Conservation (phyloP, 371 early-diverging fungal genomes). For the Rhizopus arrhizus region DNA sequence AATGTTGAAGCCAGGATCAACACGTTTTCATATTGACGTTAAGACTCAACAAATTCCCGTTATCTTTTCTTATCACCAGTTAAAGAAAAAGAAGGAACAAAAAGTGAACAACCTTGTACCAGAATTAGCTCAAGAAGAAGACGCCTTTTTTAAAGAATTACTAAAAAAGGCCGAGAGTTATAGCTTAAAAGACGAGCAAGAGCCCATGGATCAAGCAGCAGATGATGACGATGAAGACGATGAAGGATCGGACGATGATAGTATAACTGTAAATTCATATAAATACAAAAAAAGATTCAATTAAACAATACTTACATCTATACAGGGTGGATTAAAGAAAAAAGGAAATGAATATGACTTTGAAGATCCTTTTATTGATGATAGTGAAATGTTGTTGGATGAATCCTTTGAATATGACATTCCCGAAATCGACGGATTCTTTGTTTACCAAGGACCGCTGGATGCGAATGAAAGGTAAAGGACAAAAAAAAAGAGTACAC, state of each 20-base stretch:
- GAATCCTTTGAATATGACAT: conserved; percentile 35
- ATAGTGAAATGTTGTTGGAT: conserved; percentile 56
- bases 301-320: background rate
- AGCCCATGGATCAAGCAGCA: conserved; percentile 13
- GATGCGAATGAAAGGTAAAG: conserved; percentile 52
- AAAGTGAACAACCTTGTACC: conserved; percentile 9
- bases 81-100: conserved; percentile 20
- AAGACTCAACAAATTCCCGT: conserved; percentile 20
- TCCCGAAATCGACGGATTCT: conserved; percentile 48
- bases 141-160: conserved; percentile 21
- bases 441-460: conserved; percentile 54
- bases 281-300: background rate
- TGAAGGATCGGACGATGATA: conserved; percentile 14
- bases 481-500: background rate
- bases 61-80: conserved; percentile 24
- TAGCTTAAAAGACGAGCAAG: conserved; percentile 1
- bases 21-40: conserved; percentile 23
- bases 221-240: conserved; percentile 15
- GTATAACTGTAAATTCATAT: background rate
- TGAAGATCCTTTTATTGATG: conserved; percentile 58
- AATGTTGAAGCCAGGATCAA: background rate
- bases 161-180: conserved; percentile 28
- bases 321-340: conserved; percentile 6
- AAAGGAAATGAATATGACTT: conserved; percentile 41
- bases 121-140: conserved; percentile 7